Evolutionary conservation across 805 yeast species (phyloP), one percentile per base, ranked within the genome.

Genomic region (Cephaloascus albidus): DNA sequence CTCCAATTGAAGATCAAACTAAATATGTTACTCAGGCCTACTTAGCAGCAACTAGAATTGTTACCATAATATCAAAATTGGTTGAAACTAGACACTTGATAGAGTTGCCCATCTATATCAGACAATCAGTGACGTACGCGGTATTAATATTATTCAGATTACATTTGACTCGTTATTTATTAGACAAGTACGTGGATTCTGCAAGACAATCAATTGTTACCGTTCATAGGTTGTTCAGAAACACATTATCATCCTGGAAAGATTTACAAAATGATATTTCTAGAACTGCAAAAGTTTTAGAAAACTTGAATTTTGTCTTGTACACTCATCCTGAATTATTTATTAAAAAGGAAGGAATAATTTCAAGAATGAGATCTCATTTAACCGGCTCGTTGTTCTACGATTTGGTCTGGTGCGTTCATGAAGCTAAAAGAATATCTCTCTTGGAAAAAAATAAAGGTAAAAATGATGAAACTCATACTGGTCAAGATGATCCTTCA

Each of bases 151-250:
- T 89, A 20, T 89, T 89, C 67, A 76, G 89, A 47, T 66, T 89
- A 33, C 95, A 87, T 51, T 63, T 86, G 41, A 81, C 94, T 0
- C 85, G 94, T 3, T 69, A 78, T 43, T 65, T 87, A 37, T 57
- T 82, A 36, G 83, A 81, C 49, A 81, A 76, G 54, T 85, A 81
- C 52, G 76, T 86, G 33, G 95, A 87, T 51, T 82, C 94, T 23
- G 89, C 96, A 1, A 72, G 97, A 47, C 96, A 89, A 58, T 84
- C 94, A 3, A 85, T 89, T 50, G 96, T 89, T 12, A 89, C 96
- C 0, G 94, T 87, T 2, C 96, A 89, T 58, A 69, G 96, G 54
- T 63, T 88, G 35, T 85, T 78, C 55, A 71, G 96, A 58, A 89
- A 89, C 53, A 88, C 90, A 58, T 66, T 87, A 31, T 81, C 93